phyloP scores from a whole-genome alignment of 257 asterid genomes.

The Solanum ahanhuiri region DNA sequence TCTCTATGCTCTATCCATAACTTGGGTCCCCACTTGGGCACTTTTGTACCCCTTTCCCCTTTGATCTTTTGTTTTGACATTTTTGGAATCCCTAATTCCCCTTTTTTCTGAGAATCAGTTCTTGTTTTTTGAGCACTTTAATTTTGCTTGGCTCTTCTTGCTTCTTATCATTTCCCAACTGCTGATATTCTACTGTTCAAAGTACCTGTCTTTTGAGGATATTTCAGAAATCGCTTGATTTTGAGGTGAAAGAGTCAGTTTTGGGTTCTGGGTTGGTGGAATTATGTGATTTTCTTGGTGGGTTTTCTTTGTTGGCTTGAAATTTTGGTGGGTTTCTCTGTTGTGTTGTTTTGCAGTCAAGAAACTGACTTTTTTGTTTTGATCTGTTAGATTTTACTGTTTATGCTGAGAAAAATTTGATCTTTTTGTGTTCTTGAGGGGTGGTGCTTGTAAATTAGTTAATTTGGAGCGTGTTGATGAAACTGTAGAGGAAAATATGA shows the following conservation, averaged over 20 bases:
- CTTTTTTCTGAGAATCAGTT: conserved; percentile 6
- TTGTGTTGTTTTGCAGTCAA: background rate
- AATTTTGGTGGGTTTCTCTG: background rate
- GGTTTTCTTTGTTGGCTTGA: background rate
- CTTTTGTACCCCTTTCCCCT: background rate
- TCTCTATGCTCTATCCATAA: background rate
- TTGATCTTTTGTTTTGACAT: background rate
- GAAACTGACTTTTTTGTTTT: background rate
- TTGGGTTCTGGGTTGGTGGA: background rate
- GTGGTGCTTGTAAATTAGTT: background rate
- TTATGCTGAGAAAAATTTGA: background rate
- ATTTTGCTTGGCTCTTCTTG: background rate
- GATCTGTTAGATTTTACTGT: background rate
- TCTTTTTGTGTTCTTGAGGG: background rate
- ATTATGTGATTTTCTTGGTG: background rate
- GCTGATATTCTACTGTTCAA: background rate
- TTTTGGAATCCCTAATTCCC: conserved; percentile 2
- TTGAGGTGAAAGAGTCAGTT: background rate
- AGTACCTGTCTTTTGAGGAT: background rate
- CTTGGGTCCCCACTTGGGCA: background rate
- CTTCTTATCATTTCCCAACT: background rate
- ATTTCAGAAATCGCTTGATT: background rate
- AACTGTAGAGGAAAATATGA: conserved; percentile 26
- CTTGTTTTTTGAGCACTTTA: background rate
- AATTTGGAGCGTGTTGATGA: background rate